Evolutionary conservation across 352 stramenopile genomes (phyloP).

Genomic region (Phytophthora sojae): DNA sequence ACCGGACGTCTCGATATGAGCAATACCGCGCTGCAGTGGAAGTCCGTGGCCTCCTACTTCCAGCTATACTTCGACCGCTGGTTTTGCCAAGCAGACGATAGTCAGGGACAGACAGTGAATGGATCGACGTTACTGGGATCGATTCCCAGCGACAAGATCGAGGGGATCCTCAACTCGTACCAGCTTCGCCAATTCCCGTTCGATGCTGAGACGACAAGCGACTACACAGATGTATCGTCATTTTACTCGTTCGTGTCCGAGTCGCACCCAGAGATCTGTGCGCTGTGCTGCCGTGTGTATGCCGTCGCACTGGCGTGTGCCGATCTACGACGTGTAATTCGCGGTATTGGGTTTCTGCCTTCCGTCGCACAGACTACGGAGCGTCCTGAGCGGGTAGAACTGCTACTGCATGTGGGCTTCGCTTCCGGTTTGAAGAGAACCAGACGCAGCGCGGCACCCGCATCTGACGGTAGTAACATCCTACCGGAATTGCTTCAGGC

Average conservation of each 20-base stretch:
- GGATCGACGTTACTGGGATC: constrained; percentile 1
- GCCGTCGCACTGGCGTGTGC: constrained; percentile 67
- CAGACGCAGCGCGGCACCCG: not conserved
- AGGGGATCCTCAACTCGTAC: constrained; percentile 68
- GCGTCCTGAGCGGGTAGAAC: constrained; percentile 54
- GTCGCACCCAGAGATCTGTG: constrained; percentile 81
- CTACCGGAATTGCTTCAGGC: constrained; percentile 33
- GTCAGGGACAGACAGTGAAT: constrained; percentile 6
- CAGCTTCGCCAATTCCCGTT: constrained; percentile 80
- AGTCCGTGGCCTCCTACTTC: constrained; percentile 68
- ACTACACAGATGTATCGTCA: constrained; percentile 82
- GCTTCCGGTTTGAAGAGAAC: constrained; percentile 57
- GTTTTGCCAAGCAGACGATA: constrained; percentile 50
- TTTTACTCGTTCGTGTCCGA: constrained; percentile 90
- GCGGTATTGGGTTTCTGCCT: constrained; percentile 70
- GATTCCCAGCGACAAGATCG: constrained; percentile 47
- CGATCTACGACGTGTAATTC: constrained; percentile 60
- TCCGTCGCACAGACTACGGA: constrained; percentile 61
- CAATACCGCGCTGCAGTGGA: constrained; percentile 57
- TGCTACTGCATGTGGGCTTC: constrained; percentile 77
- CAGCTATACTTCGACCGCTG: constrained; percentile 73
- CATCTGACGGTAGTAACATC: constrained; percentile 8
- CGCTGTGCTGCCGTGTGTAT: constrained; percentile 81
- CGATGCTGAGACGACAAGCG: constrained; percentile 69
- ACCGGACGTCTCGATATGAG: constrained; percentile 60